Evolutionary conservation across 2,329 filamentous ascomycete species (phyloP).

Genomic region (Colletotrichum tabaci): DNA sequence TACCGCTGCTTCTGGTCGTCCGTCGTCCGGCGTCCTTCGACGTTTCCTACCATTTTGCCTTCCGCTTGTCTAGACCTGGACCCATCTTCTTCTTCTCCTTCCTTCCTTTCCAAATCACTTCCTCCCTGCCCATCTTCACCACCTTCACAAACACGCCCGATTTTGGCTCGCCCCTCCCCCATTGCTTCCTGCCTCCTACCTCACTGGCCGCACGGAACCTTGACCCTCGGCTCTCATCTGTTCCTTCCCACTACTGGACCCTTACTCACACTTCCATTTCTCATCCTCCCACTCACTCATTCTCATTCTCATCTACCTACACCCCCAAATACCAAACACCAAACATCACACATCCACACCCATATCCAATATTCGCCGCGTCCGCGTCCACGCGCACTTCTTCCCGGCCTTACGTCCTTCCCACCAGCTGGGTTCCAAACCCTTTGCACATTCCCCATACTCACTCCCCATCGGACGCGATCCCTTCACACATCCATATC

Average conservation of each 20-base stretch:
- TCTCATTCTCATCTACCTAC: constrained; percentile 24
- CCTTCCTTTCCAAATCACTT: constrained; percentile 42
- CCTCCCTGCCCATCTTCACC: constrained; percentile 43
- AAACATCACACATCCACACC: constrained; percentile 25
- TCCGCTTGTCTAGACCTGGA: constrained; percentile 41
- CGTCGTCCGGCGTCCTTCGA: constrained; percentile 31
- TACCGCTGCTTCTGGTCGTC: constrained; percentile 6
- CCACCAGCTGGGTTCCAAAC: background rate
- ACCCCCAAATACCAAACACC: background rate
- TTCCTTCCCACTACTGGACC: constrained; percentile 16
- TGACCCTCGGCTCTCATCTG: constrained; percentile 33
- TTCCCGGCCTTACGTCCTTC: constrained; percentile 4
- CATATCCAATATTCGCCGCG: constrained; percentile 12
- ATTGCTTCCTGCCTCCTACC: constrained; percentile 24
- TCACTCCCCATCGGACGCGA: constrained; percentile 3
- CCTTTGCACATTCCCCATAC: constrained; percentile 10
- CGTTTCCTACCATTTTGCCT: constrained; percentile 43
- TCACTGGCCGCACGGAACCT: constrained; percentile 35
- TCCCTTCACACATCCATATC: background rate
- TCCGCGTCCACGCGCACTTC: constrained; percentile 13
- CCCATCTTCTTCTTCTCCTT: constrained; percentile 41
- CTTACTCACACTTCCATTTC: constrained; percentile 21
- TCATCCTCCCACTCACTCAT: constrained; percentile 16
- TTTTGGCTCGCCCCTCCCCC: constrained; percentile 14
- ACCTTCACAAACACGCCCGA: constrained; percentile 41